phyloP scores from a whole-genome alignment of 2,329 filamentous ascomycete genomes.

The Zymoseptoria crescenta region DNA sequence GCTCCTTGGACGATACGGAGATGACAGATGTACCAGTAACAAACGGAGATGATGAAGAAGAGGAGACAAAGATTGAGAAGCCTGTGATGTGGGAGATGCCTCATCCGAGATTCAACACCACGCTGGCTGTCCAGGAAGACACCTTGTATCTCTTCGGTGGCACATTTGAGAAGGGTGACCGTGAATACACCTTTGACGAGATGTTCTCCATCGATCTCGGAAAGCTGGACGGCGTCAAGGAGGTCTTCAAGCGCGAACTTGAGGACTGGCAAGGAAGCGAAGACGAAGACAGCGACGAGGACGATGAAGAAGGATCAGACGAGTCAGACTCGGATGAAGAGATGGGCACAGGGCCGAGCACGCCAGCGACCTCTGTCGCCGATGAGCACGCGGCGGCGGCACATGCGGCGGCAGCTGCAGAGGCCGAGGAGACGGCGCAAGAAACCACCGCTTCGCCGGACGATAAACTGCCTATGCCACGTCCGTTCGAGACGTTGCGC shows the following conservation, averaged over 20 bases:
- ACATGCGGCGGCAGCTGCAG: constrained; percentile 10
- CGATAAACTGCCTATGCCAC: constrained; percentile 65
- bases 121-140: constrained; percentile 85
- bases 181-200: constrained; percentile 93
- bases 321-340: constrained; percentile 49
- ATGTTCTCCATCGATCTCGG: constrained; percentile 89
- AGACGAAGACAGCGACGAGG: constrained; percentile 36
- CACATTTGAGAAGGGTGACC: constrained; percentile 89
- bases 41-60: constrained; percentile 46
- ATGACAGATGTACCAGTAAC: constrained; percentile 26
- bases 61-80: constrained; percentile 44
- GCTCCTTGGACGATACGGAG: constrained; percentile 46
- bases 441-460: constrained; percentile 46
- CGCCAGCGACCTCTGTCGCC: constrained; percentile 22
- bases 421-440: constrained; percentile 16
- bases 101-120: constrained; percentile 83
- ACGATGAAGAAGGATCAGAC: constrained; percentile 45
- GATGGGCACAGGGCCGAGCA: constrained; percentile 46
- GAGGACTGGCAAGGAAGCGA: constrained; percentile 67
- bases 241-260: constrained; percentile 78
- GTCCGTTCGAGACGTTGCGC: constrained; percentile 81
- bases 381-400: constrained; percentile 14
- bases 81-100: constrained; percentile 71
- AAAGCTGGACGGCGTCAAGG: constrained; percentile 87
- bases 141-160: constrained; percentile 90